Conservation (phyloP, 805 yeast genomes). For the Suhomyces xylopsoci region DNA sequence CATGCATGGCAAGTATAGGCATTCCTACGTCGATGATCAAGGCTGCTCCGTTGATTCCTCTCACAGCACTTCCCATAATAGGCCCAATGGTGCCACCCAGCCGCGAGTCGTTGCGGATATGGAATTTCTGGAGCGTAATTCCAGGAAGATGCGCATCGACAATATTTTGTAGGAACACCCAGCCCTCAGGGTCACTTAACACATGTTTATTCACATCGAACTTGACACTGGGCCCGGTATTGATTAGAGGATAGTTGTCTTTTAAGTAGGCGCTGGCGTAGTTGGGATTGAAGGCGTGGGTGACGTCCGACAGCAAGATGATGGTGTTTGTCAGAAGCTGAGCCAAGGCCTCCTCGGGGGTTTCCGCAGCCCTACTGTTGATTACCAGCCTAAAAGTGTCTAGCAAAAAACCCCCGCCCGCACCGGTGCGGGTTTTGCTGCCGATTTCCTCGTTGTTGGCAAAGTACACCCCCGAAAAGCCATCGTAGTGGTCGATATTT, state of each 20-base stretch:
- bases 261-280: slow-evolving; percentile 30
- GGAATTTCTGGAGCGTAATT: slow-evolving; percentile 35
- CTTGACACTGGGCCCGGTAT: slow-evolving; percentile 36
- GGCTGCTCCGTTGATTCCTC: slow-evolving; percentile 27
- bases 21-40: slow-evolving; percentile 39
- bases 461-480: slow-evolving; percentile 30
- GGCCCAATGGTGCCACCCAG: slow-evolving; percentile 47
- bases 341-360: slow-evolving; percentile 3
- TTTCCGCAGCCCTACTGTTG: neutral
- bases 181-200: slow-evolving; percentile 33
- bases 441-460: slow-evolving; percentile 45
- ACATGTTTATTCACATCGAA: slow-evolving; percentile 38
- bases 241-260: slow-evolving; percentile 36
- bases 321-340: slow-evolving; percentile 16
- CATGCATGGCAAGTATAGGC: slow-evolving; percentile 43
- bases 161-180: slow-evolving; percentile 22
- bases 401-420: slow-evolving; percentile 31
- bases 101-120: slow-evolving; percentile 38
- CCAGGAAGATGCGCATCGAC: slow-evolving; percentile 17
- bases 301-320: slow-evolving; percentile 41
- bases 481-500: slow-evolving; percentile 21
- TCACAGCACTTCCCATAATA: slow-evolving; percentile 28
- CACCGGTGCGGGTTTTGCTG: slow-evolving; percentile 38
- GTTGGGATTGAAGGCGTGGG: slow-evolving; percentile 43
- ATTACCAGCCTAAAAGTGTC: slow-evolving; percentile 18